These are phyloP conservation scores for Magnolia officinalis DNA, from an alignment of 164 flowering plant genomes.

Conservation along the genomic window DNA sequence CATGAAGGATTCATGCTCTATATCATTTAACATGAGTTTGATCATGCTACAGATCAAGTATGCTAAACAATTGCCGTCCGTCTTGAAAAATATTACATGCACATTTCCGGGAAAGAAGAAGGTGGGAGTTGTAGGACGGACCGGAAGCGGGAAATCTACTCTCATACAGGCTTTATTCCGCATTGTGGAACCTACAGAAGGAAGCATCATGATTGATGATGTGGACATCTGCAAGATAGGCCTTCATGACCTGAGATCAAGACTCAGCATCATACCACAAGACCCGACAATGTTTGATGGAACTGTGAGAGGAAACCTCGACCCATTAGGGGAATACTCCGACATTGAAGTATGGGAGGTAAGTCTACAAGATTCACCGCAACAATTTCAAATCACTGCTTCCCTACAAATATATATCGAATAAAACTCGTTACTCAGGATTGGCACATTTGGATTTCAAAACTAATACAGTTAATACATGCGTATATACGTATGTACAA, in stretches of 20 bases:
- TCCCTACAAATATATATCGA: not conserved
- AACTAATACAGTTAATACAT: not conserved
- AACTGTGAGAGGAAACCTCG: conserved; percentile 84
- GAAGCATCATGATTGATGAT: conserved; percentile 69
- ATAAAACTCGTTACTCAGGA: not conserved
- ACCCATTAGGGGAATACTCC: conserved; percentile 62
- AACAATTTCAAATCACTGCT: not conserved
- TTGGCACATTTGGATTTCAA: not conserved
- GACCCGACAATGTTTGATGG: conserved; percentile 94
- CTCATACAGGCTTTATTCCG: conserved; percentile 65
- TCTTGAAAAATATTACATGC: conserved; percentile 32
- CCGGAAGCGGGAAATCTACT: conserved; percentile 42
- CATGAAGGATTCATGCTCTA: not conserved
- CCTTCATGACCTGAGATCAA: conserved; percentile 83
- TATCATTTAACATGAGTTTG: not conserved
- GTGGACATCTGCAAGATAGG: conserved; percentile 76
- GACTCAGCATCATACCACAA: conserved; percentile 91
- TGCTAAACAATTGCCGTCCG: conserved; percentile 37
- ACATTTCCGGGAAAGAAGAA: conserved; percentile 34
- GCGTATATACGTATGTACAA: too few species aligned
- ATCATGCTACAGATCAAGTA: conserved; percentile 29
- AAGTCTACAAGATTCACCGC: conserved; percentile 9
- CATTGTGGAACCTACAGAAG: conserved; percentile 74
- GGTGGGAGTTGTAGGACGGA: conserved; percentile 35
- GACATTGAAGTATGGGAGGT: conserved; percentile 86